Evolutionary conservation across 1,284 basidiomycete species (phyloP).

Genomic region (Erythrobasidium hasegawianum): DNA sequence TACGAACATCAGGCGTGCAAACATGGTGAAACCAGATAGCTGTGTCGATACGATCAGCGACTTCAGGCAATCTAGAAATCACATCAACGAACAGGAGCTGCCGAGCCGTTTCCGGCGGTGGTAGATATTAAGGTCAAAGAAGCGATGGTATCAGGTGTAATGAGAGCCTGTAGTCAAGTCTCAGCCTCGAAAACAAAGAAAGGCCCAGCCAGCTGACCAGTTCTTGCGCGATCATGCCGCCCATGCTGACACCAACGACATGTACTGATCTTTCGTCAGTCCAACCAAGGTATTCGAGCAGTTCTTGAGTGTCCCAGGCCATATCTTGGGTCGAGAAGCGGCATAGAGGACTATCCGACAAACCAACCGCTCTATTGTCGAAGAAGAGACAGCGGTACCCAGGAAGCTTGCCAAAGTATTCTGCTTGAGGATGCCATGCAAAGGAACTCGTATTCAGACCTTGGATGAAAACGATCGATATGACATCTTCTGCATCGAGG

Average conservation of each 20-base stretch:
- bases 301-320: constrained; percentile 68
- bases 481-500: constrained; percentile 2
- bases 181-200: not conserved
- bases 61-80: no score
- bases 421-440: constrained; percentile 50
- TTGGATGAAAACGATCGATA: constrained; percentile 37
- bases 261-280: constrained; percentile 58
- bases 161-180: constrained; percentile 54
- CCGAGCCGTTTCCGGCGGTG: constrained; percentile 56
- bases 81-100: constrained; percentile 9
- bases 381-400: constrained; percentile 67
- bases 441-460: constrained; percentile 17
- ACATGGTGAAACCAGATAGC: constrained; percentile 30
- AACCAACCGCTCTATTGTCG: constrained; percentile 70
- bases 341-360: constrained; percentile 13
- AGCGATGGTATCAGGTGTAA: constrained; percentile 63
- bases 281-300: constrained; percentile 73
- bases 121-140: constrained; percentile 69
- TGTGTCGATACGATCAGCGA: no score
- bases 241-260: constrained; percentile 73
- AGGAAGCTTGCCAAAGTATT: constrained; percentile 42
- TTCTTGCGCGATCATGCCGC: constrained; percentile 53
- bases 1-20: constrained; percentile 32
- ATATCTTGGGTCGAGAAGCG: constrained; percentile 63
- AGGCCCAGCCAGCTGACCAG: constrained; percentile 39